These are phyloP conservation scores for Tuber melanosporum DNA, from an alignment of 495 filamentous ascomycete genomes.

Conservation along the genomic window DNA sequence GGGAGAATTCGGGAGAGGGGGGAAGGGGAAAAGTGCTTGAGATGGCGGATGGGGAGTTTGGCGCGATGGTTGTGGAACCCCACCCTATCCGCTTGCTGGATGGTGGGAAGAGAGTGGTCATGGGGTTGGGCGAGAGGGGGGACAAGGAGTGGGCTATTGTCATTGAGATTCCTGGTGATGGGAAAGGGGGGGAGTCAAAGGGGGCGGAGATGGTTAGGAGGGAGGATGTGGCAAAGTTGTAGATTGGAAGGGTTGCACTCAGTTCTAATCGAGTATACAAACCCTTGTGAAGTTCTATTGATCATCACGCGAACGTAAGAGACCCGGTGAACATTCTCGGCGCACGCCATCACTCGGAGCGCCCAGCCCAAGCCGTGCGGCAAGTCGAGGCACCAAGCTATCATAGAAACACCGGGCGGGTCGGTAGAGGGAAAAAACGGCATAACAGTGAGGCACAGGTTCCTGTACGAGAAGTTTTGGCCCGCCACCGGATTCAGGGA, in stretches of 20 bases:
- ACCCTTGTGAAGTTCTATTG: not conserved
- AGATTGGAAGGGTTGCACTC: not conserved
- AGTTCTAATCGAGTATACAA: not conserved
- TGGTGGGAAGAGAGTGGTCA: slow-evolving; percentile 54
- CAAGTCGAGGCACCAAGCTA: not conserved
- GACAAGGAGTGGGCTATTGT: slow-evolving; percentile 68
- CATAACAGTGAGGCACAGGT: not conserved
- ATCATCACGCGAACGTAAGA: not conserved
- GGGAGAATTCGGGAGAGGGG: slow-evolving; percentile 39
- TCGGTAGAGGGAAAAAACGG: not conserved
- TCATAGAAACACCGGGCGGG: not conserved
- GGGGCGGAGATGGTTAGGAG: slow-evolving; percentile 53
- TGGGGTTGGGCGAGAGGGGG: slow-evolving; percentile 61
- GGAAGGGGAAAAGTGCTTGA: slow-evolving; percentile 40
- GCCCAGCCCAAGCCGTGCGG: not conserved
- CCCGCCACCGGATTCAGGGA: not conserved
- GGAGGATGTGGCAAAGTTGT: slow-evolving; percentile 46
- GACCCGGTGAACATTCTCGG: not conserved
- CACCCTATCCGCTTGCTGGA: slow-evolving; percentile 55
- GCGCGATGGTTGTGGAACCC: slow-evolving; percentile 69
- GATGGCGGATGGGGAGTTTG: slow-evolving; percentile 53
- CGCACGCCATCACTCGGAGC: not conserved
- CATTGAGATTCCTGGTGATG: slow-evolving; percentile 50
- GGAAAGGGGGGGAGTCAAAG: slow-evolving; percentile 49
- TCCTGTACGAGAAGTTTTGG: not conserved